Evolutionary conservation across 805 yeast genomes (phyloP).

Genomic region (Blastobotrys chiropterorum): DNA sequence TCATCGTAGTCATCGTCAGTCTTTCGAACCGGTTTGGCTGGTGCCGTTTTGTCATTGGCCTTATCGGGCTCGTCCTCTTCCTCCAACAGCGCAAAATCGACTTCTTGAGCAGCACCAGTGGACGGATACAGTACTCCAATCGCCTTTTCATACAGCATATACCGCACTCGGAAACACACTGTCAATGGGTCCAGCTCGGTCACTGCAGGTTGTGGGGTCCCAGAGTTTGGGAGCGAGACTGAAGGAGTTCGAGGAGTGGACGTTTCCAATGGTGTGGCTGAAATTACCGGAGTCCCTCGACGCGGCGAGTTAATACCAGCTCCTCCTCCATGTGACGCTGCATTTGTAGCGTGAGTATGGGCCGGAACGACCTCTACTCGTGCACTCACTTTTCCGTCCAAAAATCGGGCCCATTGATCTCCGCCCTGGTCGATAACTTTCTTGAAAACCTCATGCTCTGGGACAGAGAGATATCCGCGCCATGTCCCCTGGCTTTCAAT

Average conservation of each 20-base stretch:
- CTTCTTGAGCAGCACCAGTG: conserved; percentile 15
- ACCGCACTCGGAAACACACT: conserved; percentile 35
- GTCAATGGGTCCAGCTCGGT: conserved; percentile 28
- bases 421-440: conserved; percentile 28
- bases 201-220: conserved; percentile 8
- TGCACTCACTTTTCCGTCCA: conserved; percentile 24
- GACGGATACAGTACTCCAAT: conserved; percentile 26
- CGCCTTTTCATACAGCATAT: conserved; percentile 35
- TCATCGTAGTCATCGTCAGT: conserved; percentile 34
- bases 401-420: conserved; percentile 30
- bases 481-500: conserved; percentile 27
- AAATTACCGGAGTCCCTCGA: background rate
- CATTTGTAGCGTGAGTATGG: background rate
- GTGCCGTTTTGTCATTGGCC: conserved; percentile 1
- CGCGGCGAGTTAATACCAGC: background rate
- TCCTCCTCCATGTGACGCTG: background rate
- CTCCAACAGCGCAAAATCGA: conserved; percentile 22
- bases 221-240: background rate
- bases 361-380: conserved; percentile 13
- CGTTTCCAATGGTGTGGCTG: conserved; percentile 1
- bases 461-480: conserved; percentile 32
- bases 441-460: conserved; percentile 33
- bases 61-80: conserved; percentile 18
- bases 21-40: conserved; percentile 5
- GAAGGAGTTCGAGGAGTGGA: conserved; percentile 1